Evolutionary conservation across 2,329 filamentous ascomycete species (phyloP), one percentile per base, ranked within the genome.

Genomic region (Xylariales sp.): DNA sequence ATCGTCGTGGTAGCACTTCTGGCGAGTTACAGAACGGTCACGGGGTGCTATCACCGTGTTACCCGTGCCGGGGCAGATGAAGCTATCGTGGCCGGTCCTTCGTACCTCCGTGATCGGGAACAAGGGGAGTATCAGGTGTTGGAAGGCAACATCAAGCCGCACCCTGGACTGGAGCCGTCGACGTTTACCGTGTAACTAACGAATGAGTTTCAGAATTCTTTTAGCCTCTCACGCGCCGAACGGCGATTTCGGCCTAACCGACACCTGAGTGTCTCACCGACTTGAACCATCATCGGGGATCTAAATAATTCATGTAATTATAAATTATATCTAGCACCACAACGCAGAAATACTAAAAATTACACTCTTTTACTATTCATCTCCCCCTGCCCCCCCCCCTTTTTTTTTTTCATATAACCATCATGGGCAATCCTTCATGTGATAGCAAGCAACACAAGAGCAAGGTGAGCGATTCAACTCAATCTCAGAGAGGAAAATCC

Each of bases 41-140:
- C 55, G 52, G 55, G 49, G 32, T 16, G 8, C 34, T 9, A 28
- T 53, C 6, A 28, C 41, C 4, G 48, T 49, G 48, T 59, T 61
- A 65, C 62, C 6, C 7, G 41, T 7, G 10, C 8, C 4, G 23
- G 18, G 23, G 1, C 46, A 46, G 2, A 9, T 48, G 64, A 63
- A 41, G 48, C 30, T 49, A 59, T 58, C 45, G 43, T 54, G 57
- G 50, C 28, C 52, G 30, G 46, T 50, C 56, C 34, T 30, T 28
- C 36, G 34, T 34, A n/a, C 14, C 28, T 32, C 23, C 39, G 32
- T n/a, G 45, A 41, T 9, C 23, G 32, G 50, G 32, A 54, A 12
- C n/a, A 54, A 32, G 32, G 50, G 50, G 34, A 16, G 9, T 18
- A n/a, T 53, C 48, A 18, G 34, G 10, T 14, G 16, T 53, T 36